Conservation (phyloP, 176 grass and related monocot species). For the Secale cereale region DNA sequence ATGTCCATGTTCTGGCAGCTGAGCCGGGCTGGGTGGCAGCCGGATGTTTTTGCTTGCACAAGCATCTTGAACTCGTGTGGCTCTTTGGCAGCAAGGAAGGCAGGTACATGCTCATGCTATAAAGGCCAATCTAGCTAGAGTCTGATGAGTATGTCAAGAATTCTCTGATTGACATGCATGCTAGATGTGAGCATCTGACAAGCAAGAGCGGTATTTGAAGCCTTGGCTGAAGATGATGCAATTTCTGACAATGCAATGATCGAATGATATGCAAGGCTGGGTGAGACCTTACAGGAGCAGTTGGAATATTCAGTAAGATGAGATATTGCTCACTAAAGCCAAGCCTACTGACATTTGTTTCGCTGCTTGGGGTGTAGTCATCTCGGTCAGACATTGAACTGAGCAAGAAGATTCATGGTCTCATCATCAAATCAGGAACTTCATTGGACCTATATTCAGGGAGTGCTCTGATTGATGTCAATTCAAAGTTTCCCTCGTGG, state of each 20-base stretch:
- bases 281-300: slow-evolving; percentile 41
- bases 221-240: slow-evolving; percentile 35
- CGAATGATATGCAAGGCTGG: slow-evolving; percentile 65
- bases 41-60: too few species aligned
- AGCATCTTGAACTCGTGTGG: too few species aligned
- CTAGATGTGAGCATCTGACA: slow-evolving; percentile 55
- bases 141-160: slow-evolving; percentile 66
- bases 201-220: slow-evolving; percentile 63
- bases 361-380: slow-evolving; percentile 59
- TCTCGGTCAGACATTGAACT: slow-evolving; percentile 44
- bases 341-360: slow-evolving; percentile 59
- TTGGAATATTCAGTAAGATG: slow-evolving; percentile 59
- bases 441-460: slow-evolving; percentile 45
- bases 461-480: slow-evolving; percentile 73
- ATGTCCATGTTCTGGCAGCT: slow-evolving; percentile 53
- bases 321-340: slow-evolving; percentile 48
- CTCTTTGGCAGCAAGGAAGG: too few species aligned
- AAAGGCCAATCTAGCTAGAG: slow-evolving; percentile 64
- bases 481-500: slow-evolving; percentile 62
- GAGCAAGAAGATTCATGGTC: slow-evolving; percentile 62
- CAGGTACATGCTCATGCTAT: slow-evolving; percentile 68
- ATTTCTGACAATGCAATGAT: slow-evolving; percentile 80
- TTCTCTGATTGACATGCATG: slow-evolving; percentile 70
- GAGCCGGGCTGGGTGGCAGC: too few species aligned
- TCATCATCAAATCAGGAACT: slow-evolving; percentile 58